A percentile compares a stretch with the other conserved stretches of the same genome.
These are phyloP conservation scores for Rhizopogon roseolus DNA, from an alignment of 768 basidiomycete species.

Conservation along the genomic window DNA sequence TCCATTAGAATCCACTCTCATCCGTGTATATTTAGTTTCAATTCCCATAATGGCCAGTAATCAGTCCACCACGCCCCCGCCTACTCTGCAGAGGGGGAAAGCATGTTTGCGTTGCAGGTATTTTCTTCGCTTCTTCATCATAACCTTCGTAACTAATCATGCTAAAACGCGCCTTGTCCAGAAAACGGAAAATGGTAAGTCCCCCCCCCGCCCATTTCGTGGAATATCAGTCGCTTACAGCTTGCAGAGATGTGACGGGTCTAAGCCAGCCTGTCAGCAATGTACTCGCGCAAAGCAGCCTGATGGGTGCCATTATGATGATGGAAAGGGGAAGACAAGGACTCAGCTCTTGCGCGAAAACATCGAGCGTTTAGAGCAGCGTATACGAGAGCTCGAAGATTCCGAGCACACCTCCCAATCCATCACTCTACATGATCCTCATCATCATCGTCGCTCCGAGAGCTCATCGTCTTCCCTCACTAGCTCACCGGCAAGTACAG, in stretches of 20 bases:
- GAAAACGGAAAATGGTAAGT: constrained; percentile 70
- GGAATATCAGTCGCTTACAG: constrained; percentile 8
- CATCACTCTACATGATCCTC: constrained; percentile 70
- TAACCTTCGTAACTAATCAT: constrained; percentile 4
- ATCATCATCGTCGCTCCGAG: constrained; percentile 35
- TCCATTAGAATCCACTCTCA: constrained; percentile 14
- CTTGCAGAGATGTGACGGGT: constrained; percentile 68
- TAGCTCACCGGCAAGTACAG: constrained; percentile 47
- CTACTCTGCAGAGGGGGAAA: constrained; percentile 61
- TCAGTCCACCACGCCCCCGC: constrained; percentile 20
- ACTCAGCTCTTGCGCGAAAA: constrained; percentile 78
- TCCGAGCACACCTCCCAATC: constrained; percentile 65
- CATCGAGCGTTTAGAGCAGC: constrained; percentile 65
- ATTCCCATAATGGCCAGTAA: constrained; percentile 32
- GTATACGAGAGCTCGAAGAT: constrained; percentile 72
- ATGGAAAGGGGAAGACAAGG: constrained; percentile 79
- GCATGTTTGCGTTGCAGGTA: constrained; percentile 73
- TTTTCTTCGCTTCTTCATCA: constrained; percentile 14
- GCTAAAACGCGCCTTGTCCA: constrained; percentile 21
- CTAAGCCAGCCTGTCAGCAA: constrained; percentile 74
- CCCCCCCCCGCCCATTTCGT: constrained; percentile 1
- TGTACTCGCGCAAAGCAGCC: constrained; percentile 74
- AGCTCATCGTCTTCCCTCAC: constrained; percentile 49
- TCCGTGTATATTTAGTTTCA: constrained; percentile 31
- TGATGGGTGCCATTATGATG: constrained; percentile 76